These are phyloP conservation scores for Tilletia indica DNA, from an alignment of 1,284 basidiomycete genomes.

Conservation along the genomic window DNA sequence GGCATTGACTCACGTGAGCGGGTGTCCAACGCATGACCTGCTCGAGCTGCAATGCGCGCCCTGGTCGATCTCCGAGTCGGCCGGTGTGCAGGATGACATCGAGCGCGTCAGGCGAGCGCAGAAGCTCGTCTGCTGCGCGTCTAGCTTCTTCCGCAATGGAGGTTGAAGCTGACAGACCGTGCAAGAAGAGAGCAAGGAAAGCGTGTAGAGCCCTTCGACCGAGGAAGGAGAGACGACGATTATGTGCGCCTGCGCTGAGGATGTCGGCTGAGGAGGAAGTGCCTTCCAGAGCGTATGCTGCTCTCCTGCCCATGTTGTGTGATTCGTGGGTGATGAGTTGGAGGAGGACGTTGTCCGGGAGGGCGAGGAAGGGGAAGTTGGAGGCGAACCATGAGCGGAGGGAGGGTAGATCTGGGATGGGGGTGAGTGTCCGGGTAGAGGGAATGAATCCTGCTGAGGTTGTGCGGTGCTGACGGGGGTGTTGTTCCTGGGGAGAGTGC, in stretches of 20 bases:
- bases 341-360: slow-evolving; percentile 31
- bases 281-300: too few species aligned
- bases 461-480: neutral
- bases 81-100: slow-evolving; percentile 41
- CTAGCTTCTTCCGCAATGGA: neutral
- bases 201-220: slow-evolving; percentile 46
- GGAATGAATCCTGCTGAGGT: neutral
- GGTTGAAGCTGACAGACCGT: slow-evolving; percentile 28
- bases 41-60: slow-evolving; percentile 44
- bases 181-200: slow-evolving; percentile 45
- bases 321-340: slow-evolving; percentile 50
- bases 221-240: slow-evolving; percentile 48
- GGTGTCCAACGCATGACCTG: slow-evolving; percentile 55
- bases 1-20: slow-evolving; percentile 20
- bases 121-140: slow-evolving; percentile 27
- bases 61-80: slow-evolving; percentile 46
- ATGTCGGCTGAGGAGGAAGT: neutral
- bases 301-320: slow-evolving; percentile 26
- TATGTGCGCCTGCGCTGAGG: slow-evolving; percentile 29
- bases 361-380: slow-evolving; percentile 20
- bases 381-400: slow-evolving; percentile 18
- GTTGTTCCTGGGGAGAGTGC: neutral
- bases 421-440: neutral
- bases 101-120: slow-evolving; percentile 24
- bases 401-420: slow-evolving; percentile 14